These are phyloP conservation scores for Cinnamomum micranthum DNA, from an alignment of 164 flowering plant genomes.

Conservation along the genomic window DNA sequence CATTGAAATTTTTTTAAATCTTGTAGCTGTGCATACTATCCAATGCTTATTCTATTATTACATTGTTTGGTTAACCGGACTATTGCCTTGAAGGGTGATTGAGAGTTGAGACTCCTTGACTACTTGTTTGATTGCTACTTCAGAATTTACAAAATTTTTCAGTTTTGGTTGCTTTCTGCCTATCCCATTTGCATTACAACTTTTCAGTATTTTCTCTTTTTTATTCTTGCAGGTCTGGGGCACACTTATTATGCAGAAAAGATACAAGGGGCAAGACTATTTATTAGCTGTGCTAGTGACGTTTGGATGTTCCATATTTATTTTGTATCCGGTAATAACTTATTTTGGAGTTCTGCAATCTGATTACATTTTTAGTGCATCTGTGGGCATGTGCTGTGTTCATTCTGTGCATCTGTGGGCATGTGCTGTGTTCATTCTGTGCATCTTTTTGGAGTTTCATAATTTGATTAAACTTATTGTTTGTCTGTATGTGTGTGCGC, in stretches of 20 bases:
- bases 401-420: too few species aligned
- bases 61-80: too few species aligned
- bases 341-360: background rate
- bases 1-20: background rate
- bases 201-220: background rate
- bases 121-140: background rate
- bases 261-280: constrained; percentile 72
- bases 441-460: too few species aligned
- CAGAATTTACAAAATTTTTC: too few species aligned
- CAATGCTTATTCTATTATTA: background rate
- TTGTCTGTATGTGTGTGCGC: constrained; percentile 57
- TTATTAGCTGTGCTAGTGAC: constrained; percentile 78
- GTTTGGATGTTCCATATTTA: constrained; percentile 81
- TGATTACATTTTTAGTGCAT: background rate
- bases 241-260: constrained; percentile 88
- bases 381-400: too few species aligned
- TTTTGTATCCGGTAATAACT: constrained; percentile 76
- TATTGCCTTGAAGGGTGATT: background rate
- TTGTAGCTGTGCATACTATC: background rate
- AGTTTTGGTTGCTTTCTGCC: background rate
- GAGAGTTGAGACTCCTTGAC: background rate
- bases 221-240: constrained; percentile 77
- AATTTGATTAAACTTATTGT: background rate
- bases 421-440: too few species aligned
- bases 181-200: background rate